These are phyloP conservation scores for Tolypocladium guangdongense DNA, from an alignment of 2,329 filamentous ascomycete genomes.

Conservation along the genomic window DNA sequence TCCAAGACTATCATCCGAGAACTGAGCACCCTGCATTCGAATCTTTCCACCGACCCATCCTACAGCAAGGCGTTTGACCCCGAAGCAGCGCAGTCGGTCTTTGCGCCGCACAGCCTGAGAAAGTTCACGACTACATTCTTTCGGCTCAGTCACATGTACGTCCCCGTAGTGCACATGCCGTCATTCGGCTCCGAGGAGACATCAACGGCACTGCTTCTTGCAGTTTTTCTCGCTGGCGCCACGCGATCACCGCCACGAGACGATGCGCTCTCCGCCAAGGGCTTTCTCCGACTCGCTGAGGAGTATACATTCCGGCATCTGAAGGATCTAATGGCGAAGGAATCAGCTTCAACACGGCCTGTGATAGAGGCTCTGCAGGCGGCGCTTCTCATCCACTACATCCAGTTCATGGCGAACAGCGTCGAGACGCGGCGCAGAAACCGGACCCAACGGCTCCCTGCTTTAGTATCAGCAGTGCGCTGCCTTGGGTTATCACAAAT, in stretches of 20 bases:
- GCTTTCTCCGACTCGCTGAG: not conserved
- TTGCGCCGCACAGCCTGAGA: conserved; percentile 10
- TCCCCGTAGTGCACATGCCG: conserved; percentile 15
- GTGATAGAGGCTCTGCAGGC: conserved; percentile 12
- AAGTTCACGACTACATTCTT: conserved; percentile 13
- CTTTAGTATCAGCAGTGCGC: conserved; percentile 8
- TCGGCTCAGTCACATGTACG: conserved; percentile 13
- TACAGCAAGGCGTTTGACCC: not conserved
- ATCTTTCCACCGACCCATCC: not conserved
- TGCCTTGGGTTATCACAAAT: not conserved
- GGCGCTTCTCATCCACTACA: conserved; percentile 11
- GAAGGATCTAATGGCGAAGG: not conserved
- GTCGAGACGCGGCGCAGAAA: conserved; percentile 5
- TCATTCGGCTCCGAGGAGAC: conserved; percentile 9
- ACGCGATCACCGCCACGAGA: not conserved
- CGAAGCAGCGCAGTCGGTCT: conserved; percentile 6
- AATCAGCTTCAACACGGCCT: not conserved
- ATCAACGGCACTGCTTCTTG: conserved; percentile 6
- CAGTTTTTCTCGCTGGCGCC: conserved; percentile 8
- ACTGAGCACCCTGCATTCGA: not conserved
- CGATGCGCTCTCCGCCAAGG: not conserved
- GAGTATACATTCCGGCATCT: not conserved
- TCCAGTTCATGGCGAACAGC: conserved; percentile 10
- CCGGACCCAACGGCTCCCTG: conserved; percentile 7
- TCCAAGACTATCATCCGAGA: not conserved